Percentiles rank a stretch among this genome's conserved stretches.
These are phyloP conservation scores for Phalaenopsis aphrodite DNA, from an alignment of 106 monocot genomes.

Conservation along the genomic window DNA sequence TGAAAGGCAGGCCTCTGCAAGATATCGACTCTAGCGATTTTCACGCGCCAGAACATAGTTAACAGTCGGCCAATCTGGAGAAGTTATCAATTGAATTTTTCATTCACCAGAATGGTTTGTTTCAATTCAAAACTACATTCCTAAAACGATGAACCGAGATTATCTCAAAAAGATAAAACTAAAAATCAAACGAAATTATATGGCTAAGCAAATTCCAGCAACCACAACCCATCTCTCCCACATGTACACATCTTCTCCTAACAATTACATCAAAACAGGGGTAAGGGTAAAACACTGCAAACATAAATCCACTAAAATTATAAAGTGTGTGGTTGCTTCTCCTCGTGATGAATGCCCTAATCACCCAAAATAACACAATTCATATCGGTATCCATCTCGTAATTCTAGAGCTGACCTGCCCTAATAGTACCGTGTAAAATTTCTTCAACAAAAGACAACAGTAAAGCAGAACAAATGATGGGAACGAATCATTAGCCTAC, in stretches of 20 bases:
- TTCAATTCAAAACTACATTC: too few relatives aligned
- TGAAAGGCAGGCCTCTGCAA: too few relatives aligned
- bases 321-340: background rate
- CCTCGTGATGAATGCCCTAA: background rate
- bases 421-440: background rate
- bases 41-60: too few relatives aligned
- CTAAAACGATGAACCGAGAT: too few relatives aligned
- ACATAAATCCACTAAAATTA: background rate
- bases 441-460: background rate
- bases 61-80: too few relatives aligned
- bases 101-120: too few relatives aligned
- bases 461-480: background rate
- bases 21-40: too few relatives aligned
- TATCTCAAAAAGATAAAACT: background rate
- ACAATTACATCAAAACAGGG: background rate
- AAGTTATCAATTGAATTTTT: too few relatives aligned
- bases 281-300: background rate
- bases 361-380: background rate
- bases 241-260: background rate
- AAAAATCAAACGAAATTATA: background rate
- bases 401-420: background rate
- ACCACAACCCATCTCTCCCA: background rate
- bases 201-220: background rate
- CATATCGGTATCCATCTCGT: background rate
- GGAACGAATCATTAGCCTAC: background rate